phyloP scores from a whole-genome alignment of 257 asterid species.

The Nicotiana attenuata region DNA sequence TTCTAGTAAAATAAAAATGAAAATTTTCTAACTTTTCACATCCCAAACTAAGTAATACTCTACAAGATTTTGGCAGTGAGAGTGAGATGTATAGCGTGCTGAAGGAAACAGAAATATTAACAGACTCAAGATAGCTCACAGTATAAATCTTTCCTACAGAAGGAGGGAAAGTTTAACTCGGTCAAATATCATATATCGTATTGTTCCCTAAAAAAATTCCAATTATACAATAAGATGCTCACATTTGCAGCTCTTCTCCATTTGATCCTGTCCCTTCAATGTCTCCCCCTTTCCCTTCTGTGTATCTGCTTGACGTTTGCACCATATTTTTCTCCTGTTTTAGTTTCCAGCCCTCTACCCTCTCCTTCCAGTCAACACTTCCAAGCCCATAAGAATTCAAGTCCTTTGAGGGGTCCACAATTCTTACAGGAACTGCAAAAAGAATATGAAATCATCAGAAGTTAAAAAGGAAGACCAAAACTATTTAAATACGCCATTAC shows the following conservation, averaged over 20 bases:
- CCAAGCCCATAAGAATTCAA: conserved; percentile 83
- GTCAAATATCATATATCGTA: neutral
- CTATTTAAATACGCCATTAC: neutral
- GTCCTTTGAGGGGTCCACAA: conserved; percentile 85
- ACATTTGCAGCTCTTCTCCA: conserved; percentile 77
- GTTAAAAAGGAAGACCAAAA: neutral
- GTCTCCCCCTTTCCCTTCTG: conserved; percentile 65
- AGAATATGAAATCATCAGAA: conserved; percentile 5
- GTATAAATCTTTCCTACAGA: neutral
- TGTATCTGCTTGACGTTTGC: conserved; percentile 38
- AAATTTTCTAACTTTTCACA: neutral
- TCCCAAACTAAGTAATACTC: neutral
- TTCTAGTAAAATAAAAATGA: neutral
- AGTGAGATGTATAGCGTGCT: neutral
- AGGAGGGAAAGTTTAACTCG: neutral
- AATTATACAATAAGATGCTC: conserved; percentile 21
- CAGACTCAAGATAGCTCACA: too few species aligned
- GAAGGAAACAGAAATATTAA: neutral
- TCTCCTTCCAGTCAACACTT: conserved; percentile 88
- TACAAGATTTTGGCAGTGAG: neutral
- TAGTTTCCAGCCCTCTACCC: conserved; percentile 79
- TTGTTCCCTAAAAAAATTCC: neutral
- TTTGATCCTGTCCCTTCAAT: conserved; percentile 70
- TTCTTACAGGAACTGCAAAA: conserved; percentile 77
- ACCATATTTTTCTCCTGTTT: conserved; percentile 59